These are phyloP conservation scores for Calonectria henricotiae DNA, from an alignment of 2,329 filamentous ascomycete genomes.

Conservation along the genomic window DNA sequence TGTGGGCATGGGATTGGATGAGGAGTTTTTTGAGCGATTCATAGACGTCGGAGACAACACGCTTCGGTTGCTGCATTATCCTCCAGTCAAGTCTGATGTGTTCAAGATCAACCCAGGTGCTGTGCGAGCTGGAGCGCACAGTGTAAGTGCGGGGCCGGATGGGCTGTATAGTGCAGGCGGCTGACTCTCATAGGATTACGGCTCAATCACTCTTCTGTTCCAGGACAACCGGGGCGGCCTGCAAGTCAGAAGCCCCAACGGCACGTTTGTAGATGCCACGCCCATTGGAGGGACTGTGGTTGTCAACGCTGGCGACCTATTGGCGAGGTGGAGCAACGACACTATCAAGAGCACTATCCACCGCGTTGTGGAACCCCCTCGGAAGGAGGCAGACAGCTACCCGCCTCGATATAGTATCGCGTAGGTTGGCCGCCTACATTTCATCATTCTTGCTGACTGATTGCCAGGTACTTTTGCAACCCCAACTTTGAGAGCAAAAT, in stretches of 20 bases:
- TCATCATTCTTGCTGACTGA: not conserved
- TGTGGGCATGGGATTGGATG: slow-evolving; percentile 82
- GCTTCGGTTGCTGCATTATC: slow-evolving; percentile 84
- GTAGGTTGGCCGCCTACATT: slow-evolving; percentile 62
- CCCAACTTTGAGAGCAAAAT: slow-evolving; percentile 84
- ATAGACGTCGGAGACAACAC: slow-evolving; percentile 81
- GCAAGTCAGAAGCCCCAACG: slow-evolving; percentile 79
- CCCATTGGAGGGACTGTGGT: slow-evolving; percentile 88
- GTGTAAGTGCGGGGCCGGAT: slow-evolving; percentile 55
- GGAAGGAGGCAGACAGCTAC: slow-evolving; percentile 71
- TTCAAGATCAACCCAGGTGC: slow-evolving; percentile 79
- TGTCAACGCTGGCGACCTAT: slow-evolving; percentile 89
- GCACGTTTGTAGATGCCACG: slow-evolving; percentile 85
- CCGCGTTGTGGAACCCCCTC: slow-evolving; percentile 88
- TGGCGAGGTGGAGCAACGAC: slow-evolving; percentile 92
- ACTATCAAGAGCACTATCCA: slow-evolving; percentile 93
- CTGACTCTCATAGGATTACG: slow-evolving; percentile 66
- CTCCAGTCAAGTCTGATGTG: slow-evolving; percentile 75
- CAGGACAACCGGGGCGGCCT: slow-evolving; percentile 72
- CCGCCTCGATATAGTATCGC: slow-evolving; percentile 90
- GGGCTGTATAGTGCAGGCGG: not conserved
- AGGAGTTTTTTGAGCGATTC: slow-evolving; percentile 83
- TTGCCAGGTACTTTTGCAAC: slow-evolving; percentile 84
- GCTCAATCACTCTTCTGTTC: slow-evolving; percentile 75
- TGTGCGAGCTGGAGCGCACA: slow-evolving; percentile 85